Conservation (phyloP, 2,329 filamentous ascomycete genomes). For the Fusarium secorum region DNA sequence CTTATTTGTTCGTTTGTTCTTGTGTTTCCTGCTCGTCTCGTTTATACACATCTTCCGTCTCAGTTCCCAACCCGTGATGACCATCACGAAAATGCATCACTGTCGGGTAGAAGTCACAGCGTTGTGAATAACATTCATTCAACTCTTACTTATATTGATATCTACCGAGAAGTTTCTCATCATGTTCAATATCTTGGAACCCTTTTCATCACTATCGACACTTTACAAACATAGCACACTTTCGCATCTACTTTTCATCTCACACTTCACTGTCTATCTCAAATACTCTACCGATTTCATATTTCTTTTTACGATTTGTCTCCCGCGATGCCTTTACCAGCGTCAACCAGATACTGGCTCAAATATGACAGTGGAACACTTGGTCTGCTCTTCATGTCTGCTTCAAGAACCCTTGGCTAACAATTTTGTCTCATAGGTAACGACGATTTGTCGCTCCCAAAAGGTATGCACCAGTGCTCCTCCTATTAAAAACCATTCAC, state of each 20-base stretch:
- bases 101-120: not conserved
- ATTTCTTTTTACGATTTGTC: not conserved
- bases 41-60: constrained; percentile 2
- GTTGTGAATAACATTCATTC: not conserved
- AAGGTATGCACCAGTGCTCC: constrained; percentile 57
- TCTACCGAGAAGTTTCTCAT: not conserved
- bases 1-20: constrained; percentile 7
- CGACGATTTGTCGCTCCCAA: constrained; percentile 70
- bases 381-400: constrained; percentile 22
- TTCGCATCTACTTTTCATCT: constrained; percentile 19
- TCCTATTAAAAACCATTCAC: not conserved
- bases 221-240: not conserved
- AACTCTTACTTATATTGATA: constrained; percentile 3
- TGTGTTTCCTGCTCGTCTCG: not conserved
- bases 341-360: constrained; percentile 44
- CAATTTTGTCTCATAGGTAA: constrained; percentile 56
- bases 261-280: not conserved
- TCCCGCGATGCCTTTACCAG: constrained; percentile 25
- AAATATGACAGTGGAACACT: constrained; percentile 32
- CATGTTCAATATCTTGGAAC: not conserved
- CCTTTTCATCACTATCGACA: constrained; percentile 5
- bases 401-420: constrained; percentile 42
- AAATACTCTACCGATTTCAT: not conserved
- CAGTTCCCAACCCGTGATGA: constrained; percentile 1
- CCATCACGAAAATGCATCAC: constrained; percentile 24